Evolutionary conservation across 2,329 filamentous ascomycete species (phyloP), one percentile per base, ranked within the genome.

Genomic region (Phyllachora maydis): DNA sequence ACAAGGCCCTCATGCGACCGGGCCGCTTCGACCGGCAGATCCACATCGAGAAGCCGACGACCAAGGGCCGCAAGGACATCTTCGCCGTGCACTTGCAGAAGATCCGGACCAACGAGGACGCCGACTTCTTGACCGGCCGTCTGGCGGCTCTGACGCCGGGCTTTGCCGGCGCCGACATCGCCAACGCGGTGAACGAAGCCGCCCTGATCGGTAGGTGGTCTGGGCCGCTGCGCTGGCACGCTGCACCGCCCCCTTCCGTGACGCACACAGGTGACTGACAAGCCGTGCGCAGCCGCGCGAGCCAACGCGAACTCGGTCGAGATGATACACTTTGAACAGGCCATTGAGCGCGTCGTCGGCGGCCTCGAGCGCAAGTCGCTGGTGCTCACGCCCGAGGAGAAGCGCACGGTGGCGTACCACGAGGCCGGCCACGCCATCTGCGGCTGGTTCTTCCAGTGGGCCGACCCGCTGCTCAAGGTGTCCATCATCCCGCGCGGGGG

Each of bases 401-500:
- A 83, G 59, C 65, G 59, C 37, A 78, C 71, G 1, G 45, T 49
- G 11, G 45, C 45, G 4, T 49, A 49, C 36, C 45, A 49, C 37
- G 88, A 98, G 56, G 88, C 88, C 16, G 88, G 88, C 28, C 88
- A 98, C 48, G 88, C 88, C 33, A 91, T 98, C 45, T 98, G 88
- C 46, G 88, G 88, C 28, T 98, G 88, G 88, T 98, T 75, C 59
- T 78, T 98, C 54, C 69, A 79, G 49, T 82, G 77, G 46, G 88
- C 88, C n/a, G 88, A 98, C 41, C 88, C 88, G 11, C 67, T 98
- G 4, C 72, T 98, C 29, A 98, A 98, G 56, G 88, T 98, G 21
- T 93, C 83, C 28, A 98, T 98, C 49, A 95, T 98, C 38, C 88
- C 88, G 11, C 82, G 88, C 42, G 88, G 85, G 27, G 77, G 88